Conservation (phyloP, 2,329 filamentous ascomycete genomes). For the Pseudomassariella vexata region DNA sequence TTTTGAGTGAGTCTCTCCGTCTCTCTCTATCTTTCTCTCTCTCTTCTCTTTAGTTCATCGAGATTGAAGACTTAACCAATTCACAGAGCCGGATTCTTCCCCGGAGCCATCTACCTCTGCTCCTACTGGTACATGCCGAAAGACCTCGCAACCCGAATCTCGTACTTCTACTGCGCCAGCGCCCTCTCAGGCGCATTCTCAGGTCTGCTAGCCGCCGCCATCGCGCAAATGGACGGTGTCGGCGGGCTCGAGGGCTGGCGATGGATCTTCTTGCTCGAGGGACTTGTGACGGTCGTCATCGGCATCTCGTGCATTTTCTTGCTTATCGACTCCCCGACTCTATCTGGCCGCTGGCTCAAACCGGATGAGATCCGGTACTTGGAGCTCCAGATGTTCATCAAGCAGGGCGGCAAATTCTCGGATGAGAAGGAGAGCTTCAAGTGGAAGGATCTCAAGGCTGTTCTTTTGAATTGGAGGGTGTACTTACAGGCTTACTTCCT, state of each 20-base stretch:
- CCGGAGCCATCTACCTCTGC: conserved; percentile 21
- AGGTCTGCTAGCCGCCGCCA: conserved; percentile 31
- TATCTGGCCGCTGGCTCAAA: conserved; percentile 28
- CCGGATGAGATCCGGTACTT: conserved; percentile 28
- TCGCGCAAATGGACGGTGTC: conserved; percentile 46
- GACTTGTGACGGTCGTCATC: conserved; percentile 51
- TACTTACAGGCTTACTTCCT: conserved; percentile 13
- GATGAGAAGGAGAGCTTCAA: conserved; percentile 3
- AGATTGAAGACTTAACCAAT: neutral
- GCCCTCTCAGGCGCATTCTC: conserved; percentile 60
- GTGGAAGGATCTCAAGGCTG: conserved; percentile 8
- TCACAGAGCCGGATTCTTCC: conserved; percentile 21
- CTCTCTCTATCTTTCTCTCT: neutral
- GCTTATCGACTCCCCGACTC: conserved; percentile 9
- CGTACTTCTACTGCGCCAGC: conserved; percentile 35
- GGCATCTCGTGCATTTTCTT: conserved; percentile 48
- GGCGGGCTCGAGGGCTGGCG: conserved; percentile 35
- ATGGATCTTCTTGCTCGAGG: conserved; percentile 47
- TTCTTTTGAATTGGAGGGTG: conserved; percentile 10
- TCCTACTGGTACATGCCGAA: conserved; percentile 24
- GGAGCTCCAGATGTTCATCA: conserved; percentile 21
- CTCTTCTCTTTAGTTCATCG: neutral
- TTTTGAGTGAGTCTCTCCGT: conserved; percentile 15
- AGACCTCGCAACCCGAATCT: conserved; percentile 18
- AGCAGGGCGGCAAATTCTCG: conserved; percentile 10